Percentiles rank a stretch among this genome's conserved stretches.
Conservation (phyloP, 164 flowering plant genomes). For the Aristolochia contorta region DNA sequence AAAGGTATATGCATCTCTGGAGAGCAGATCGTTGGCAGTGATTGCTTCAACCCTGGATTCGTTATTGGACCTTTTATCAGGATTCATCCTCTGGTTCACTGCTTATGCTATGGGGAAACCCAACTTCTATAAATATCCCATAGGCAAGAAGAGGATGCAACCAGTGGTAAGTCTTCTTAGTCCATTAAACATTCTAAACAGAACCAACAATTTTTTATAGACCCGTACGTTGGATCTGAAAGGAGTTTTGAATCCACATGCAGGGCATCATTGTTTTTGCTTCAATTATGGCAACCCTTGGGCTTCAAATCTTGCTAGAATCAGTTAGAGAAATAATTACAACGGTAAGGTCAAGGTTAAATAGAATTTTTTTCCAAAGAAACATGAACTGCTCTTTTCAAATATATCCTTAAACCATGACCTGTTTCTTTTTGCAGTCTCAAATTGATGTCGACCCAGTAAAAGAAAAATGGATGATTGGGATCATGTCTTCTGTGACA, state of each 20-base stretch:
- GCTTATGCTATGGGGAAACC: constrained; percentile 67
- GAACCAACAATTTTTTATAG: no score
- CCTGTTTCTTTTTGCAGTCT: background rate
- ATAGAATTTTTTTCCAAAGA: no score
- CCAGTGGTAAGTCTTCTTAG: constrained; percentile 52
- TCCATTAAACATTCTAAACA: no score
- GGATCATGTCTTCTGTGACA: constrained; percentile 71
- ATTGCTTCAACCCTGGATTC: constrained; percentile 86
- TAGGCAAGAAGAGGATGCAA: constrained; percentile 84
- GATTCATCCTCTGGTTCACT: constrained; percentile 85
- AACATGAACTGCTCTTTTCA: no score
- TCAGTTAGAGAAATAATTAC: constrained; percentile 42
- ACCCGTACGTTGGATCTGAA: no score
- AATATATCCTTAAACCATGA: no score
- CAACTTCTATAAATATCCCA: constrained; percentile 58
- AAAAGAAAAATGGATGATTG: constrained; percentile 71
- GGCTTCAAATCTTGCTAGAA: constrained; percentile 55
- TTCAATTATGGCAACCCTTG: constrained; percentile 77
- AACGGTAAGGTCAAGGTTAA: constrained; percentile 23
- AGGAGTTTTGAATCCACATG: constrained; percentile 1
- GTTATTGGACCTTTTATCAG: constrained; percentile 71
- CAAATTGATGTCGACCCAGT: constrained; percentile 8
- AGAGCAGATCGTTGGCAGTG: constrained; percentile 83
- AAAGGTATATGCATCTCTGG: constrained; percentile 66
- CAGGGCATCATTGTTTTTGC: constrained; percentile 84